Evolutionary conservation across 2,329 filamentous ascomycete species (phyloP), one percentile per base, ranked within the genome.

Genomic region (Chrysosporium keratinophilum): DNA sequence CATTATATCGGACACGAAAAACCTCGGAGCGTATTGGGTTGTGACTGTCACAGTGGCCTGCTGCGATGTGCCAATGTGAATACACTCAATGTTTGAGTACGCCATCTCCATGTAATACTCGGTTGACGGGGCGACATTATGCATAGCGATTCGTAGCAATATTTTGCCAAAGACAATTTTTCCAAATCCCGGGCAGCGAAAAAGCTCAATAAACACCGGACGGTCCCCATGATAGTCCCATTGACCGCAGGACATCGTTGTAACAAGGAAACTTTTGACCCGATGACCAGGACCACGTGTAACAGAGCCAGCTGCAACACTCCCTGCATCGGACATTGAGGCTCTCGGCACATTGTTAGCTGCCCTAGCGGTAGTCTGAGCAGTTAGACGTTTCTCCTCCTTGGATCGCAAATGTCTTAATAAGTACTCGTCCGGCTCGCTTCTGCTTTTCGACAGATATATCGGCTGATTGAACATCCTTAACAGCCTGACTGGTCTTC

Each of bases 231-330:
- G 49, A 50, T 76, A 80, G 6, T 71, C 63, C 57, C 76, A 76
- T 43, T 76, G 72, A 1, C 79, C 79, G 52, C 76, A 78, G 6
- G 67, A 68, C 31, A 78, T 50, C 10, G 50, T 52, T 14, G 39
- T 56, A 11, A 61, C 59, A 10, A n/a, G 37, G 14, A 63, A 64
- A 4, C 45, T 44, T 37, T 50, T 61, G 10, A 52, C 15, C 14
- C 53, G 48, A 28, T 59, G 50, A 10, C 40, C 43, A 20, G 3
- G 51, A 14, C 43, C 20, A 7, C 46, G 53, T 23, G 15, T 20
- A 12, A 50, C 31, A 12, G 54, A 54, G 37, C 52, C 46, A 3
- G n/a, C n/a, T 14, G 19, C 12, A 1, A 15, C 14, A 15, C 49
- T 51, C 10, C 40, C 40, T 50, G 54, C 39, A 39, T 56, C 49